Conservation (phyloP, 1,139 yeast genomes). For the Pichia sp. region DNA sequence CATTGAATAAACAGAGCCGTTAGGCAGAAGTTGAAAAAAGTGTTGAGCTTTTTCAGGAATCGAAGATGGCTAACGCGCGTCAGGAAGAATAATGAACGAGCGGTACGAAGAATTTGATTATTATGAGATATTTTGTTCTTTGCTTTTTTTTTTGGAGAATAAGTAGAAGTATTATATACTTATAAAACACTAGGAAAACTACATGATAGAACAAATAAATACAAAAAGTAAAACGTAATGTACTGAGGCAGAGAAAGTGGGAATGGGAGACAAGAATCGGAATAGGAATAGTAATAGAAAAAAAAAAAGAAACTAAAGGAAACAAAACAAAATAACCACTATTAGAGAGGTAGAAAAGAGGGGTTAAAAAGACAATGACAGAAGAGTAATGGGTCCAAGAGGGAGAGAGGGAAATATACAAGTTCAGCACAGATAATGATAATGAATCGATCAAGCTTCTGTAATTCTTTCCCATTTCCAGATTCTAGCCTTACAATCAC, state of each 20-base stretch:
- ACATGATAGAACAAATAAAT: slow-evolving; percentile 2
- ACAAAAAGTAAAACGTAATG: slow-evolving; percentile 1
- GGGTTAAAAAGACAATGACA: neutral
- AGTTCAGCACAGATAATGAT: neutral
- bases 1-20: neutral
- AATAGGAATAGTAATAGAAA: neutral
- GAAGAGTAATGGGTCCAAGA: neutral
- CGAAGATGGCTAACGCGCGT: neutral
- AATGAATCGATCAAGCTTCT: slow-evolving; percentile 3
- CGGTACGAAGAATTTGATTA: slow-evolving; percentile 2
- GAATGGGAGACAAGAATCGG: neutral
- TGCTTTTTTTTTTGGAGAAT: neutral
- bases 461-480: slow-evolving; percentile 64
- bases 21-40: neutral
- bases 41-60: slow-evolving; percentile 3
- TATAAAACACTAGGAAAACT: neutral
- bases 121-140: neutral
- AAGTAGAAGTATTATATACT: neutral
- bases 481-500: slow-evolving; percentile 95
- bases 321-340: neutral
- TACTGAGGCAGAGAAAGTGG: neutral
- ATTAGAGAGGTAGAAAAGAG: neutral
- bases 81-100: neutral
- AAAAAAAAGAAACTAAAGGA: neutral
- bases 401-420: neutral